Evolutionary conservation across 2,329 filamentous ascomycete species (phyloP).

Genomic region (Cercospora zeina): DNA sequence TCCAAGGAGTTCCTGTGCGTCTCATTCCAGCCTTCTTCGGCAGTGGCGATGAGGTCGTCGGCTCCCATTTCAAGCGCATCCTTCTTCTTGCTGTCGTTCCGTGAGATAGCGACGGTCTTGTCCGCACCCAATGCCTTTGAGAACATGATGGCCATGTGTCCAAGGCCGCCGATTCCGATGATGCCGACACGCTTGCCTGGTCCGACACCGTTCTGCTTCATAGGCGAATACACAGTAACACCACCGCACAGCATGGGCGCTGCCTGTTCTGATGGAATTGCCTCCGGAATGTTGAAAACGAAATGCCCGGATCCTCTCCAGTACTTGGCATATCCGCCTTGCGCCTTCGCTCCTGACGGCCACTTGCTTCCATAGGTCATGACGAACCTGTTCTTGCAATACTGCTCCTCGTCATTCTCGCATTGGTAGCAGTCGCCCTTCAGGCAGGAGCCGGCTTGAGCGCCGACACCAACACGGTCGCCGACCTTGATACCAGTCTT

Average conservation of each 20-base stretch:
- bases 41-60: conserved; percentile 57
- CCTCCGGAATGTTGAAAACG: conserved; percentile 55
- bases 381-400: conserved; percentile 42
- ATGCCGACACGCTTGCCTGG: conserved; percentile 71
- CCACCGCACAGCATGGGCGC: conserved; percentile 77
- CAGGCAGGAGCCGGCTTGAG: conserved; percentile 52
- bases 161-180: conserved; percentile 63
- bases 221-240: conserved; percentile 69
- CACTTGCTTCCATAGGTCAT: conserved; percentile 34
- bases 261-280: conserved; percentile 51
- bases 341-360: conserved; percentile 47
- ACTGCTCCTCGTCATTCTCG: conserved; percentile 46
- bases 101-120: conserved; percentile 66
- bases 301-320: conserved; percentile 56
- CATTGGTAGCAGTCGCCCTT: conserved; percentile 56
- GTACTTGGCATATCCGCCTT: conserved; percentile 62
- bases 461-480: conserved; percentile 54
- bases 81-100: conserved; percentile 58
- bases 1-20: conserved; percentile 56
- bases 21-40: conserved; percentile 61
- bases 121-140: conserved; percentile 70
- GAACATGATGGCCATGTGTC: conserved; percentile 69
- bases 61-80: conserved; percentile 65
- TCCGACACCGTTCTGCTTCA: conserved; percentile 66
- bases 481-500: conserved; percentile 40